These are phyloP conservation scores for Ceratocystis smalleyi DNA, from an alignment of 2,329 filamentous ascomycete genomes.

Conservation along the genomic window DNA sequence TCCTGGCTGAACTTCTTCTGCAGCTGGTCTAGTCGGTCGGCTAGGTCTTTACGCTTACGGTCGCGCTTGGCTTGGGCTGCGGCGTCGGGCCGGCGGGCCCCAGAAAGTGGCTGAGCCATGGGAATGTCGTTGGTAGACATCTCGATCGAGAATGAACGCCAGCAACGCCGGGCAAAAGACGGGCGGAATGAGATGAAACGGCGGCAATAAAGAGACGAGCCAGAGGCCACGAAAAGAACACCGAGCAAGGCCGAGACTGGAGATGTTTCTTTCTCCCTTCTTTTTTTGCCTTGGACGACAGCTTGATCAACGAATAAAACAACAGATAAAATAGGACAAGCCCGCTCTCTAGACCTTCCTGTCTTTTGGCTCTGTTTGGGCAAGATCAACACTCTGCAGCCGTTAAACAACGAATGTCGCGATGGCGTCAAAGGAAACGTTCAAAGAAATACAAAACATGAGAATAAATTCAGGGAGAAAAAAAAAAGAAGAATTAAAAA, in stretches of 20 bases:
- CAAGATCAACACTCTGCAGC: not conserved
- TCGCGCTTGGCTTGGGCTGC: constrained; percentile 66
- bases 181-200: not conserved
- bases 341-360: not conserved
- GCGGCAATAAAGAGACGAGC: not conserved
- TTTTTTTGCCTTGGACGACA: too few species aligned
- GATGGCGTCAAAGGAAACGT: not conserved
- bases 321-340: not conserved
- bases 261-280: not conserved
- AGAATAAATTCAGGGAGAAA: not conserved
- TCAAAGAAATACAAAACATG: not conserved
- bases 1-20: constrained; percentile 65
- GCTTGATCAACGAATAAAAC: not conserved
- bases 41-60: constrained; percentile 69
- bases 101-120: constrained; percentile 16
- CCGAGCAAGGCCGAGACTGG: not conserved
- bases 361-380: too few species aligned
- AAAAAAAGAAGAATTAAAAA: not conserved
- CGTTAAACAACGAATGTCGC: not conserved
- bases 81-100: constrained; percentile 26
- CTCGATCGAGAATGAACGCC: constrained; percentile 13
- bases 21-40: constrained; percentile 62
- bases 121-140: constrained; percentile 29
- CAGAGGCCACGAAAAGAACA: not conserved
- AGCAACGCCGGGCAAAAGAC: not conserved